Percentiles rank a stretch among this genome's conserved stretches.
Evolutionary conservation across 2,329 filamentous ascomycete species (phyloP).

Genomic region (Neoscytalidium dimidiatum): DNA sequence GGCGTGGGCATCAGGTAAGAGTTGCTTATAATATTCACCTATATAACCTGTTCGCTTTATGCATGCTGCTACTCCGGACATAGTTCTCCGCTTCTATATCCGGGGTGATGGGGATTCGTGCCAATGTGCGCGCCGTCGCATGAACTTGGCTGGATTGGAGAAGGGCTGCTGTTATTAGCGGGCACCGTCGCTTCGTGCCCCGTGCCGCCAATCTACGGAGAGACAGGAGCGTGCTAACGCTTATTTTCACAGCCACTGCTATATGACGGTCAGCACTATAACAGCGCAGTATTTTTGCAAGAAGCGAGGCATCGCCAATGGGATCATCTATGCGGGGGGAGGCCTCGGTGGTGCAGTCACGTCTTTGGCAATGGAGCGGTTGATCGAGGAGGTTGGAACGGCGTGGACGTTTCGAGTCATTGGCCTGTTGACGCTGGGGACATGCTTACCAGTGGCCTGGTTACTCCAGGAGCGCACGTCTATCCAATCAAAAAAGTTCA

Average conservation of each 20-base stretch:
- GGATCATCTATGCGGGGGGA: conserved; percentile 56
- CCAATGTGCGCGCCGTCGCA: not conserved
- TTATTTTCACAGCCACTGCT: conserved; percentile 2
- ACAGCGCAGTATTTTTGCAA: conserved; percentile 57
- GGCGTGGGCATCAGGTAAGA: conserved; percentile 42
- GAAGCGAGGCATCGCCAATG: conserved; percentile 58
- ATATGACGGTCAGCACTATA: conserved; percentile 14
- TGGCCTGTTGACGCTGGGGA: conserved; percentile 54
- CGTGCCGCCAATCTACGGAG: not conserved
- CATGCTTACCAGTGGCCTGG: conserved; percentile 58
- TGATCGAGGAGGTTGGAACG: conserved; percentile 49
- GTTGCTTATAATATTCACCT: not conserved
- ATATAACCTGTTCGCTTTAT: conserved; percentile 4
- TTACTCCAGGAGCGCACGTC: conserved; percentile 53
- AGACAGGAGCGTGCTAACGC: conserved; percentile 13
- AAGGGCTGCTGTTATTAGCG: not conserved
- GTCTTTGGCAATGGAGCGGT: conserved; percentile 51
- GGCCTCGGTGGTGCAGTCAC: conserved; percentile 59
- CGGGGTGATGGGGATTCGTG: not conserved
- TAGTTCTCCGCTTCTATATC: conserved; percentile 1
- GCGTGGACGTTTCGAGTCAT: conserved; percentile 58
- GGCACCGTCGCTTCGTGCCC: conserved; percentile 9
- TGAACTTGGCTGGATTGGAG: not conserved
- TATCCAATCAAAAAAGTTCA: conserved; percentile 35
- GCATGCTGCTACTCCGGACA: conserved; percentile 11